Conservation (phyloP, 805 yeast genomes). For the Yarrowia hollandica region DNA sequence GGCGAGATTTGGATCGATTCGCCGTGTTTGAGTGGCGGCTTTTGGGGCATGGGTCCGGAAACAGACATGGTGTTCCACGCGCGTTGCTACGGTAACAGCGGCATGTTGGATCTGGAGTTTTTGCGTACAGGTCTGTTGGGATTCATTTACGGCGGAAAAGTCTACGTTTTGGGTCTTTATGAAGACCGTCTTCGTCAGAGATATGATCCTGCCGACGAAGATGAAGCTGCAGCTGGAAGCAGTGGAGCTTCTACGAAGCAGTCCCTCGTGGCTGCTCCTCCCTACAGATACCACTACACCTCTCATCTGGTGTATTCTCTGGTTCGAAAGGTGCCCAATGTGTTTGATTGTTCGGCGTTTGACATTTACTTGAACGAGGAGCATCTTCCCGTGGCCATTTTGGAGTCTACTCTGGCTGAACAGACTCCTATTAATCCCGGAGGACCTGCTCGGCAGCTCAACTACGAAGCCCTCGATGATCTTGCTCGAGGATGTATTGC, state of each 20-base stretch:
- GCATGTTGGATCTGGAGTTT: slow-evolving; percentile 72
- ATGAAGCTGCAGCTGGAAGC: slow-evolving; percentile 30
- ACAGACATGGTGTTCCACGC: slow-evolving; percentile 81
- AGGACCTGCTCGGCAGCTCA: slow-evolving; percentile 16
- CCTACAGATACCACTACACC: slow-evolving; percentile 69
- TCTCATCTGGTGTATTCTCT: slow-evolving; percentile 84
- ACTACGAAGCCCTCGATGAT: slow-evolving; percentile 48
- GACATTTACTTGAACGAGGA: slow-evolving; percentile 79
- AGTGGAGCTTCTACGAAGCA: slow-evolving; percentile 14
- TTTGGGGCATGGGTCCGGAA: slow-evolving; percentile 69
- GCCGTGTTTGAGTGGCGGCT: slow-evolving; percentile 86
- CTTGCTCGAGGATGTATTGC: slow-evolving; percentile 51
- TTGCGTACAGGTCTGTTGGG: slow-evolving; percentile 90
- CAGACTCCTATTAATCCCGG: slow-evolving; percentile 32
- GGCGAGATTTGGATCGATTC: slow-evolving; percentile 99
- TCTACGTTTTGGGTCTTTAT: slow-evolving; percentile 82
- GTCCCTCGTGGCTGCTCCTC: slow-evolving; percentile 37
- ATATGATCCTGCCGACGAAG: slow-evolving; percentile 56
- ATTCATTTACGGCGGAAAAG: slow-evolving; percentile 80
- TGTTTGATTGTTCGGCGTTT: slow-evolving; percentile 88
- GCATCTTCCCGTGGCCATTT: slow-evolving; percentile 77
- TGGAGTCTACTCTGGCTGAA: slow-evolving; percentile 65
- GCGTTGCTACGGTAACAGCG: slow-evolving; percentile 66
- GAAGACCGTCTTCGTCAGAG: slow-evolving; percentile 88
- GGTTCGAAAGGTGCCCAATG: slow-evolving; percentile 74